Evolutionary conservation across 179 eudicot genomes (phyloP), one percentile per base, ranked within the genome.

Genomic region (Gypsophila paniculata): DNA sequence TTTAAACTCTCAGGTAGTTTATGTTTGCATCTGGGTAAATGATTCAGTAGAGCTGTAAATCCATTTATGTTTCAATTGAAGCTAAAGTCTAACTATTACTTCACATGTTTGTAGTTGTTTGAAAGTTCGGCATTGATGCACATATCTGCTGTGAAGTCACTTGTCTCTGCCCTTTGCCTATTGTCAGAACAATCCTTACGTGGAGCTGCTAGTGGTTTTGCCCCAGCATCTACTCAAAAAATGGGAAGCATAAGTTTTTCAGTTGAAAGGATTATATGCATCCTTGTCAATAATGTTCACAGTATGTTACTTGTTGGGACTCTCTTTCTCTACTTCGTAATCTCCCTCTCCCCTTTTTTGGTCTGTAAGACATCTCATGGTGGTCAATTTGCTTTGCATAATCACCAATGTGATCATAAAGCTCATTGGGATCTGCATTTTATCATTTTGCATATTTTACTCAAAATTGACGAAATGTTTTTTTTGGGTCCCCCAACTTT

Each of bases 91-190:
- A 62, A 83, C 76, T 51, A 68, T 7, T 32, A 32, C 21, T 65
- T 72, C 42, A 63, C 70, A 61, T 76, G 61, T 67, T 64, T 78
- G 71, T 76, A 94, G 99, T 84, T 94, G 65, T 94, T 94, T 71
- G 97, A 94, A 84, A 91, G 97, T 83, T 91, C 99, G 18, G 94
- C 81, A 48, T 44, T 94, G 87, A 94, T 94, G 99, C 84, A 90
- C 80, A 68, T 90, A 70, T 86, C 91, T 69, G 90, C 99, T 19
- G 99, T 94, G 68, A 93, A 90, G 79, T 91, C 99, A 61, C 97
- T 94, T 74, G 88, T 94, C 74, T 88, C 89, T 74, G 97, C 99
- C 67, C 92, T 94, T 53, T 85, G 95, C 77, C 97, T 88, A 74
- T 74, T 94, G 67, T 94, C 99, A 68, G 83, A 87, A 80, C 97